A percentile compares a stretch with the other conserved stretches of the same genome.
Evolutionary conservation across 306 rosid genomes (phyloP).

Genomic region (Cyamopsis tetragonoloba): DNA sequence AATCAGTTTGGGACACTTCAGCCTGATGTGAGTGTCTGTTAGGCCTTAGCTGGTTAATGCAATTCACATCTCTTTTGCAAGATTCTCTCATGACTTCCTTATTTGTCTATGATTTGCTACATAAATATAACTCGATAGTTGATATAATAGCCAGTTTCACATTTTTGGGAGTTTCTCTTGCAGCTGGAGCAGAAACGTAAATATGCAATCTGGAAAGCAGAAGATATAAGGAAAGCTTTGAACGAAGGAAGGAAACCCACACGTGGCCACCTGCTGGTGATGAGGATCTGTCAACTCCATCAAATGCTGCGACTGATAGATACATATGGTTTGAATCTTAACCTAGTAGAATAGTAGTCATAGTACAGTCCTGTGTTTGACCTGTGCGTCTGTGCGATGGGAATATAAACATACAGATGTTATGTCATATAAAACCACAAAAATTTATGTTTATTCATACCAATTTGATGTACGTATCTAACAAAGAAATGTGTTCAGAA

Average conservation of each 20-base stretch:
- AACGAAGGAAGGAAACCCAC: conserved; percentile 77
- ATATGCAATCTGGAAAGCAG: conserved; percentile 91
- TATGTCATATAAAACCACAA: neutral
- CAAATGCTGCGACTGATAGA: conserved; percentile 35
- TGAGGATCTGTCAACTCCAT: conserved; percentile 58
- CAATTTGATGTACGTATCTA: neutral
- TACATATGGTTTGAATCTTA: conserved; percentile 45
- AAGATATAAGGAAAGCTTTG: conserved; percentile 83
- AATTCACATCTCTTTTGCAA: neutral
- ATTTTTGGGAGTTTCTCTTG: conserved; percentile 6
- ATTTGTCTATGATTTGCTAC: neutral
- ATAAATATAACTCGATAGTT: neutral
- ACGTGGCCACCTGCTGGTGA: conserved; percentile 77
- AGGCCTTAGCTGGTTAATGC: conserved; percentile 1
- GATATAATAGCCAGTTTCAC: neutral
- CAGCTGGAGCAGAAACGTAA: conserved; percentile 89
- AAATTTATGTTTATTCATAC: neutral
- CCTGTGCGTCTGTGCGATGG: conserved; percentile 44
- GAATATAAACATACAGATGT: conserved; percentile 45
- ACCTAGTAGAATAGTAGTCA: too few species aligned
- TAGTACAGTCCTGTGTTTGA: neutral
- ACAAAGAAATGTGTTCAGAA: neutral
- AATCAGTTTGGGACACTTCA: conserved; percentile 69
- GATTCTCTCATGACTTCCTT: neutral
- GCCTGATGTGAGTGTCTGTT: conserved; percentile 67